Evolutionary conservation across 805 yeast species (phyloP).

Genomic region (Starmerella roubikii): DNA sequence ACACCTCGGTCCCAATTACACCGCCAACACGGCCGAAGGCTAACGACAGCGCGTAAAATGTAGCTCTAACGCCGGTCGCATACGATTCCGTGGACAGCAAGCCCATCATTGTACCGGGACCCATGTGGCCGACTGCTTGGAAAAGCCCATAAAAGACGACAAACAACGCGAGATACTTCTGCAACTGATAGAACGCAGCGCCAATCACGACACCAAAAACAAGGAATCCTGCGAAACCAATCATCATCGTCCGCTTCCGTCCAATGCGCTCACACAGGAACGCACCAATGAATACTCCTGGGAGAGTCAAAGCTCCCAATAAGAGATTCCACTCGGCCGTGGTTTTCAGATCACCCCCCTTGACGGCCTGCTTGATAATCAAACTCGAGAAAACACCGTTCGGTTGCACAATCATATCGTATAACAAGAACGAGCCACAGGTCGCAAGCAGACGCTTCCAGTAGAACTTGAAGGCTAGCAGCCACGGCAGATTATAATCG

Average conservation of each 20-base stretch:
- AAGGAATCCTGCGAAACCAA: conserved; percentile 58
- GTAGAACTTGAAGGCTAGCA: conserved; percentile 48
- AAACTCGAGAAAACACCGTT: conserved; percentile 57
- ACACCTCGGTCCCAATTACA: conserved; percentile 62
- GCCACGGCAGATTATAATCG: conserved; percentile 40
- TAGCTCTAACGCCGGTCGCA: conserved; percentile 68
- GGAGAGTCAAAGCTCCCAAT: conserved; percentile 48
- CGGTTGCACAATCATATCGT: conserved; percentile 70
- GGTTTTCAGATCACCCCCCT: conserved; percentile 33
- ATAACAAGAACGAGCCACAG: conserved; percentile 66
- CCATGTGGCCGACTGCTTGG: conserved; percentile 56
- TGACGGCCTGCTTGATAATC: conserved; percentile 40
- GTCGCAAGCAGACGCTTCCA: conserved; percentile 61
- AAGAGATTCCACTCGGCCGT: conserved; percentile 64
- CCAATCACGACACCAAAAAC: conserved; percentile 36
- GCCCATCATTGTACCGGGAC: conserved; percentile 70
- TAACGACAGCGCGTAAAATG: conserved; percentile 59
- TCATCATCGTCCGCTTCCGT: conserved; percentile 55
- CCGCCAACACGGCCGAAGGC: conserved; percentile 78
- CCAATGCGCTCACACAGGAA: conserved; percentile 49
- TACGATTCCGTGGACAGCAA: conserved; percentile 50
- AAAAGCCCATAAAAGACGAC: conserved; percentile 60
- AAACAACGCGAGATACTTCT: conserved; percentile 46
- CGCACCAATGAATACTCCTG: conserved; percentile 65
- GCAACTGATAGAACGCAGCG: conserved; percentile 40